Conservation (phyloP, 1,284 basidiomycete species). For the Irpex sp. region DNA sequence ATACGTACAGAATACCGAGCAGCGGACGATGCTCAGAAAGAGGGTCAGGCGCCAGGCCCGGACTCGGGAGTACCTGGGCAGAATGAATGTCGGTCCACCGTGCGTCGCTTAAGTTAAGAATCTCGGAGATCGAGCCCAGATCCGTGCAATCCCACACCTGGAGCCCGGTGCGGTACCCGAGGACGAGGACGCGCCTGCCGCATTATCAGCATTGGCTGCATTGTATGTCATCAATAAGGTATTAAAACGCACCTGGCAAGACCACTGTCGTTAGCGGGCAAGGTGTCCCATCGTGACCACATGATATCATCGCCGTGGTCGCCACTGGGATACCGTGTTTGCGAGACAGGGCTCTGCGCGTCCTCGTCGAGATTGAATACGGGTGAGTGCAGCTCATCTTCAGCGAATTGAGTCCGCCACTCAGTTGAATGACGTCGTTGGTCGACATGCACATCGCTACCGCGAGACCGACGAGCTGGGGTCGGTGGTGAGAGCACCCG, state of each 20-base stretch:
- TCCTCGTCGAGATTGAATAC: conserved; percentile 30
- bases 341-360: conserved; percentile 16
- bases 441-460: conserved; percentile 16
- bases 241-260: conserved; percentile 23
- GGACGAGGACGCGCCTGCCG: conserved; percentile 49
- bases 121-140: conserved; percentile 51
- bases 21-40: conserved; percentile 39
- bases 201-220: conserved; percentile 16
- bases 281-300: conserved; percentile 31
- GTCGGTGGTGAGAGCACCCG: conserved; percentile 1
- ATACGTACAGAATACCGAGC: conserved; percentile 55
- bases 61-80: conserved; percentile 41
- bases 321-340: conserved; percentile 24
- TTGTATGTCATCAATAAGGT: conserved; percentile 9
- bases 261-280: conserved; percentile 15
- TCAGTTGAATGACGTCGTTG: conserved; percentile 13
- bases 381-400: conserved; percentile 16
- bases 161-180: conserved; percentile 55
- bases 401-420: conserved; percentile 5
- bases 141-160: conserved; percentile 71
- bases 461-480: conserved; percentile 15
- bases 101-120: conserved; percentile 41
- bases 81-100: conserved; percentile 38
- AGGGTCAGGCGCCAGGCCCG: conserved; percentile 20
- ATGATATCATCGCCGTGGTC: conserved; percentile 27